Evolutionary conservation across 2,329 filamentous ascomycete genomes (phyloP).

Genomic region (Thelonectria olida): DNA sequence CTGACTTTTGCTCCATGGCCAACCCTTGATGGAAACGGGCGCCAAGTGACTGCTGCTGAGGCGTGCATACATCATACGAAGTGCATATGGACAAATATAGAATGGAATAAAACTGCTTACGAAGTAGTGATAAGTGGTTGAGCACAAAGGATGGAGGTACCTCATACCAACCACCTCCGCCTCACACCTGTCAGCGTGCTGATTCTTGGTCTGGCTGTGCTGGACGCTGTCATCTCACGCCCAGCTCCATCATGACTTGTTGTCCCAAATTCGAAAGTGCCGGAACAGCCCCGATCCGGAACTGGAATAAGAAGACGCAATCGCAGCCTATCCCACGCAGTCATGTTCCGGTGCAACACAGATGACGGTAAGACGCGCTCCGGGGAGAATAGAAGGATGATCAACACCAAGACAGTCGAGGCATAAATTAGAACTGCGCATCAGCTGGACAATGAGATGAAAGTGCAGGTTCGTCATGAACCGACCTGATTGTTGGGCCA

Average conservation of each 20-base stretch:
- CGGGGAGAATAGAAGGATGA: constrained; percentile 5
- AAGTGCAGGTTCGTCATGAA: neutral
- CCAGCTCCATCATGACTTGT: neutral
- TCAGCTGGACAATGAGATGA: neutral
- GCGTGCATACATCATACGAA: neutral
- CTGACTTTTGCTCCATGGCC: neutral
- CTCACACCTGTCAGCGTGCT: neutral
- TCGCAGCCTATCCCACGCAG: neutral
- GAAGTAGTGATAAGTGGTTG: too few species aligned
- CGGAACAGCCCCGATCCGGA: constrained; percentile 22
- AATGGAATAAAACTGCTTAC: neutral
- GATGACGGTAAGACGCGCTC: neutral
- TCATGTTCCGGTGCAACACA: too few species aligned
- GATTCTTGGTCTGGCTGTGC: too few species aligned
- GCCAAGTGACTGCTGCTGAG: neutral
- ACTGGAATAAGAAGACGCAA: neutral
- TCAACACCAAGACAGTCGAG: neutral
- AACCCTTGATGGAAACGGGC: neutral
- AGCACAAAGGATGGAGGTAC: neutral
- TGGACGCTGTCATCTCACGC: neutral
- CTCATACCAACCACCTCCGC: neutral
- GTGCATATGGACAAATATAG: neutral
- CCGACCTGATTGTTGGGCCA: constrained; percentile 15
- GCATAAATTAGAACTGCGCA: constrained; percentile 1
- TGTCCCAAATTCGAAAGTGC: too few species aligned